Conservation (phyloP, 2,329 filamentous ascomycete species). For the Penicillium sclerotiorum region DNA sequence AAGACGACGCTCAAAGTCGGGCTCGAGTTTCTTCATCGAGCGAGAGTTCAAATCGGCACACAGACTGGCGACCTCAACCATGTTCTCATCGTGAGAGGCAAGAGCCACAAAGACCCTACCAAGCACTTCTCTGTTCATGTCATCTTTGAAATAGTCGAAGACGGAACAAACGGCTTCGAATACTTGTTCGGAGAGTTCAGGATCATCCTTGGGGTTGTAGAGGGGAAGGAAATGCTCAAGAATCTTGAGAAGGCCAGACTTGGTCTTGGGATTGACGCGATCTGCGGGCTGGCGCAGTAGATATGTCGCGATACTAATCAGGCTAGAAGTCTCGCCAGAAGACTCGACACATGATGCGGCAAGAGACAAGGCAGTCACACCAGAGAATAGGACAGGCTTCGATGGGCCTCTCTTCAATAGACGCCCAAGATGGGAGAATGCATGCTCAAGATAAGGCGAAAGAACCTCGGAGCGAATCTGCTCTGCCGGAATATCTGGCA, state of each 20-base stretch:
- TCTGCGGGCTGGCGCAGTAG: conserved; percentile 83
- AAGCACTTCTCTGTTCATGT: conserved; percentile 71
- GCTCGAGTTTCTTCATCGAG: conserved; percentile 70
- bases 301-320: conserved; percentile 78
- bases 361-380: conserved; percentile 76
- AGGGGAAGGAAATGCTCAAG: conserved; percentile 78
- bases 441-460: conserved; percentile 64
- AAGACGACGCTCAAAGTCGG: conserved; percentile 82
- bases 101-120: conserved; percentile 74
- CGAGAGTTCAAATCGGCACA: conserved; percentile 83
- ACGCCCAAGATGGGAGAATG: conserved; percentile 59
- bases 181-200: conserved; percentile 63
- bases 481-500: conserved; percentile 43
- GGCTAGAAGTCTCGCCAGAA: conserved; percentile 66
- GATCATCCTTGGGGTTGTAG: conserved; percentile 59
- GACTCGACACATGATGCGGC: conserved; percentile 70
- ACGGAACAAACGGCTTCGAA: conserved; percentile 76
- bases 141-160: conserved; percentile 89
- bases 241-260: conserved; percentile 77
- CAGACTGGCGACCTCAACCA: conserved; percentile 67
- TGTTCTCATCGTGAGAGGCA: conserved; percentile 62
- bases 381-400: conserved; percentile 75
- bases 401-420: conserved; percentile 62
- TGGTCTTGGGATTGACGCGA: conserved; percentile 78
- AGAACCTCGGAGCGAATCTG: conserved; percentile 41